These are phyloP conservation scores for Licmophora abbreviata DNA, from an alignment of 108 stramenopile genomes.

Conservation along the genomic window DNA sequence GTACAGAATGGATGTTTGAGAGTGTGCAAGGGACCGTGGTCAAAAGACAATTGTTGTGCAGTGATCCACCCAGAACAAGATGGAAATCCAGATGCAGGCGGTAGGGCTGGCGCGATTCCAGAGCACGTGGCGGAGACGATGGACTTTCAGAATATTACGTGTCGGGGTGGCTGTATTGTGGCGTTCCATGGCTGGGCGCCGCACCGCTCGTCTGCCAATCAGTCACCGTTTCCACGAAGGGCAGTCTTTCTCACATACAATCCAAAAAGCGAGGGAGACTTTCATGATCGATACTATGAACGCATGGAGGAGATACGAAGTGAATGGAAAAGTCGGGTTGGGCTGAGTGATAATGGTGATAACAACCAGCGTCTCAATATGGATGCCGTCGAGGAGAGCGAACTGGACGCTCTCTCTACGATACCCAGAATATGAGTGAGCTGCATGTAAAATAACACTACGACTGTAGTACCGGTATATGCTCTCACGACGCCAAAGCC, in stretches of 20 bases:
- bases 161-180: conserved; percentile 34
- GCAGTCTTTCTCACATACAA: conserved; percentile 69
- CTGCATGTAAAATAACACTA: background rate
- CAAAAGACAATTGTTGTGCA: conserved; percentile 17
- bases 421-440: conserved; percentile 28
- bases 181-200: conserved; percentile 55
- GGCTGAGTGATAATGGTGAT: no score
- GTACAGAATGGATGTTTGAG: conserved; percentile 50
- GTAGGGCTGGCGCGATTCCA: conserved; percentile 51
- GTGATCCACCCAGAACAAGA: conserved; percentile 27
- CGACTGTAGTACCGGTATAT: conserved; percentile 39
- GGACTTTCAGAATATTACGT: conserved; percentile 33
- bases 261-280: conserved; percentile 41
- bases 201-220: conserved; percentile 41
- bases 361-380: conserved; percentile 11
- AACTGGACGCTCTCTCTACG: conserved; percentile 29
- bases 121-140: conserved; percentile 20
- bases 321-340: conserved; percentile 23
- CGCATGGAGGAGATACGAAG: conserved; percentile 32
- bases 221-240: conserved; percentile 42
- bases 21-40: conserved; percentile 41
- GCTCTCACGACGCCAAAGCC: conserved; percentile 71
- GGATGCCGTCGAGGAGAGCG: conserved; percentile 16
- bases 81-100: conserved; percentile 54
- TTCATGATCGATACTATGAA: conserved; percentile 40